Conservation (phyloP, 768 basidiomycete species). For the Podaxis mareebaensis region DNA sequence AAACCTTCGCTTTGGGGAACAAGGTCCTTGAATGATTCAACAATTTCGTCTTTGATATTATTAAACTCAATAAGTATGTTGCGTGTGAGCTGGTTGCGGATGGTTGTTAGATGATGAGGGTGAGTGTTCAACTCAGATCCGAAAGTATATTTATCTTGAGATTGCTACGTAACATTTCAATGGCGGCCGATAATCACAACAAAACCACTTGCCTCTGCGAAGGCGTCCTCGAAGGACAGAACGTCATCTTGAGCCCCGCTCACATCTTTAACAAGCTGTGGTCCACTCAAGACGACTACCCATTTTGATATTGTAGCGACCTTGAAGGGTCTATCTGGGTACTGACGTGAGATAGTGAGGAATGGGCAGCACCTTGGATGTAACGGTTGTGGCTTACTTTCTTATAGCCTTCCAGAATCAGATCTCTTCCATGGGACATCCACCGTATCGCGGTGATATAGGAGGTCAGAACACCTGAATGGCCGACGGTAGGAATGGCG, state of each 20-base stretch:
- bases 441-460: conserved; percentile 26
- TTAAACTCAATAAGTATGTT: conserved; percentile 37
- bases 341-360: conserved; percentile 13
- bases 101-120: conserved; percentile 31
- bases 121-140: conserved; percentile 30
- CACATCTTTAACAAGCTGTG: neutral
- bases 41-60: conserved; percentile 46
- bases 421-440: conserved; percentile 21
- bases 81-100: conserved; percentile 34
- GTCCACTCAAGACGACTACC: conserved; percentile 29
- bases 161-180: conserved; percentile 23
- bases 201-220: neutral
- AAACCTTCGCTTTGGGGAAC: conserved; percentile 32
- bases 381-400: conserved; percentile 14
- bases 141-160: conserved; percentile 39
- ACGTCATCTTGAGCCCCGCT: neutral
- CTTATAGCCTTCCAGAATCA: conserved; percentile 28
- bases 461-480: conserved; percentile 23
- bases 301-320: conserved; percentile 26
- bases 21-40: conserved; percentile 36
- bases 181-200: neutral
- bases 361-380: neutral
- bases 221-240: neutral
- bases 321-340: conserved; percentile 27
- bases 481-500: conserved; percentile 8